These are phyloP conservation scores for Picochlorum sp. DNA, from an alignment of 139 green algal species.

Conservation along the genomic window DNA sequence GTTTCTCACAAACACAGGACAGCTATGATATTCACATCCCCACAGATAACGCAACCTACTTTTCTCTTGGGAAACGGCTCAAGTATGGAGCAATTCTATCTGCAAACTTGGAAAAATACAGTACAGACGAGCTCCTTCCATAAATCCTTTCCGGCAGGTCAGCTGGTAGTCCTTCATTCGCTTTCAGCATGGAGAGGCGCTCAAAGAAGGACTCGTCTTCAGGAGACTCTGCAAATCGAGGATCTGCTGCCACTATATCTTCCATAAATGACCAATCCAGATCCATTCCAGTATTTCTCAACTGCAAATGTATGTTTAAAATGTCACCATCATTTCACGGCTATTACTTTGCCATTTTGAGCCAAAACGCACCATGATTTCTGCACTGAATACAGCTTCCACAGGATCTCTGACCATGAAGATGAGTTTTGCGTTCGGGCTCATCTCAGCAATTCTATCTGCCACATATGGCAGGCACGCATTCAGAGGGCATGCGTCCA, in stretches of 20 bases:
- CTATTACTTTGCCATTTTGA: too few relatives aligned
- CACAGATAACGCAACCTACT: too few relatives aligned
- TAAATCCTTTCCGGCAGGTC: constrained; percentile 44
- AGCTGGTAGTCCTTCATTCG: constrained; percentile 27
- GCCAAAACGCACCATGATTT: constrained; percentile 57
- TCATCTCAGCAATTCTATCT: constrained; percentile 44
- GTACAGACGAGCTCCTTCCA: constrained; percentile 13
- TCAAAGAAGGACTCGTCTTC: constrained; percentile 17
- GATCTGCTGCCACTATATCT: constrained; percentile 17
- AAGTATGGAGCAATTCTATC: constrained; percentile 54
- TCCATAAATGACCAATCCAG: constrained; percentile 48
- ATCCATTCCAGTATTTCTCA: constrained; percentile 49
- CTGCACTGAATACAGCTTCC: constrained; percentile 48
- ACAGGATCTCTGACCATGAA: constrained; percentile 61
- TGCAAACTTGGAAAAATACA: constrained; percentile 37
- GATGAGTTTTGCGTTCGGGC: constrained; percentile 60
- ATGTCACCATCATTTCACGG: too few relatives aligned
- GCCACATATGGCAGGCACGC: constrained; percentile 57
- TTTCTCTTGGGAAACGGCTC: constrained; percentile 37
- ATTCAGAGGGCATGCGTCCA: constrained; percentile 65
- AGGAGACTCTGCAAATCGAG: constrained; percentile 22
- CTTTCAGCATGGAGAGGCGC: constrained; percentile 23
- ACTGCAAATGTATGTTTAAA: too few relatives aligned
- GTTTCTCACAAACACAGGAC: too few relatives aligned
- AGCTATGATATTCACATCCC: too few relatives aligned